Percentiles rank a stretch among this genome's conserved stretches.
Conservation (phyloP, 495 filamentous ascomycete species). For the Friedmanniomyces simplex region DNA sequence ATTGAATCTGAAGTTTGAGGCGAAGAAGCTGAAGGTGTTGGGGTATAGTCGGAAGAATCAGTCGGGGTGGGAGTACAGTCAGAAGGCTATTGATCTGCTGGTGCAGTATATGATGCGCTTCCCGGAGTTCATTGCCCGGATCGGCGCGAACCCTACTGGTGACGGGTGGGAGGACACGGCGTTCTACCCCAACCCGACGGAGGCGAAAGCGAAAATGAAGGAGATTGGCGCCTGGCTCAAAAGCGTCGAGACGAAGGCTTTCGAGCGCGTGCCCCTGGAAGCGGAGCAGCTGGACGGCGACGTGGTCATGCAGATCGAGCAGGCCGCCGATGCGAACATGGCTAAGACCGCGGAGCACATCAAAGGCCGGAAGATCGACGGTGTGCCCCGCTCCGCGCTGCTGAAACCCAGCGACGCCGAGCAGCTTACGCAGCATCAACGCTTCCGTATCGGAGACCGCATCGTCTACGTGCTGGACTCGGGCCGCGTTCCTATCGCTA, state of each 20-base stretch:
- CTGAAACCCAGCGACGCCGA: constrained; percentile 88
- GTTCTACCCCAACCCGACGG: constrained; percentile 61
- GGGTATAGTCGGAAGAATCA: constrained; percentile 85
- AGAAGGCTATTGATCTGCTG: constrained; percentile 69
- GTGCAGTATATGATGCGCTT: constrained; percentile 85
- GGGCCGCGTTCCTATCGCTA: constrained; percentile 89
- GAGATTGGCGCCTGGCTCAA: constrained; percentile 92
- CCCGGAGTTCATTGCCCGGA: constrained; percentile 84
- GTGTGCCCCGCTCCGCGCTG: constrained; percentile 75
- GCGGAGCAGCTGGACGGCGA: constrained; percentile 92
- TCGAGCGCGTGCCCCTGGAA: constrained; percentile 87
- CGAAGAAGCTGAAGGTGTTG: constrained; percentile 86
- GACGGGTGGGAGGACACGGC: constrained; percentile 72
- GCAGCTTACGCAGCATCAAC: constrained; percentile 75
- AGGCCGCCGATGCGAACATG: constrained; percentile 52
- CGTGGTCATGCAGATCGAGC: constrained; percentile 70
- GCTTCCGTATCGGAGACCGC: constrained; percentile 77
- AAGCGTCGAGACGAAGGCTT: constrained; percentile 73
- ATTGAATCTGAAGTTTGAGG: constrained; percentile 93
- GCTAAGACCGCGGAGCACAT: constrained; percentile 15
- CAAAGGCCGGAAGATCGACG: constrained; percentile 53
- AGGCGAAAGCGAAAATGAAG: constrained; percentile 62
- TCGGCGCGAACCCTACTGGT: constrained; percentile 63
- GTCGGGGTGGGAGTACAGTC: constrained; percentile 90
- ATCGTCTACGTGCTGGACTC: constrained; percentile 87